Evolutionary conservation across 2,329 filamentous ascomycete species (phyloP).

Genomic region (Mycosphaerelloides madeirae): DNA sequence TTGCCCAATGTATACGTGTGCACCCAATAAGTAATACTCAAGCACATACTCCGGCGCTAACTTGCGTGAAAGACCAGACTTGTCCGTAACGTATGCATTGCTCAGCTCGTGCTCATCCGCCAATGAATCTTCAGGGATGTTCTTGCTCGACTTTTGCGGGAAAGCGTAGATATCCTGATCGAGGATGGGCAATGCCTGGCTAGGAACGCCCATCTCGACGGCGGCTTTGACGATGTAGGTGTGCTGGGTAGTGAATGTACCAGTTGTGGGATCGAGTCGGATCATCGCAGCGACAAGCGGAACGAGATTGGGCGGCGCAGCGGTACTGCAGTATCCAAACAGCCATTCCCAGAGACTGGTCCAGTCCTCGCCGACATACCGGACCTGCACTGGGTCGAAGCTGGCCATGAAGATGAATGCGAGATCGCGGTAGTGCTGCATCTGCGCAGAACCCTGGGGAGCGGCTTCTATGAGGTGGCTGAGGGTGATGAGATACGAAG

Average conservation of each 20-base stretch:
- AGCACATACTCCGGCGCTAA: slow-evolving; percentile 53
- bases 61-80: slow-evolving; percentile 52
- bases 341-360: slow-evolving; percentile 39
- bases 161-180: slow-evolving; percentile 64
- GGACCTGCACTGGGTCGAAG: slow-evolving; percentile 52
- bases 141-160: slow-evolving; percentile 39
- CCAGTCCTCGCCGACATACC: slow-evolving; percentile 50
- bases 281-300: slow-evolving; percentile 52
- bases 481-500: slow-evolving; percentile 56
- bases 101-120: slow-evolving; percentile 42
- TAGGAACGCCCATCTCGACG: slow-evolving; percentile 49
- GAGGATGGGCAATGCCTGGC: slow-evolving; percentile 56
- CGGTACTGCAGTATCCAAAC: background rate
- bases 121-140: slow-evolving; percentile 37
- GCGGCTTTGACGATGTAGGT: slow-evolving; percentile 56
- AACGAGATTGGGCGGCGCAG: slow-evolving; percentile 25
- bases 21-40: slow-evolving; percentile 49
- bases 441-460: slow-evolving; percentile 27
- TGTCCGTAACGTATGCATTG: slow-evolving; percentile 56
- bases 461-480: slow-evolving; percentile 31
- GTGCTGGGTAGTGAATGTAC: slow-evolving; percentile 63
- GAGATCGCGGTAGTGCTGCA: slow-evolving; percentile 44
- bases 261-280: slow-evolving; percentile 61
- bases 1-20: slow-evolving; percentile 44
- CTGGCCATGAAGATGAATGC: slow-evolving; percentile 44